Evolutionary conservation across 1,284 basidiomycete species (phyloP).

Genomic region (Ceratobasidium sp.): DNA sequence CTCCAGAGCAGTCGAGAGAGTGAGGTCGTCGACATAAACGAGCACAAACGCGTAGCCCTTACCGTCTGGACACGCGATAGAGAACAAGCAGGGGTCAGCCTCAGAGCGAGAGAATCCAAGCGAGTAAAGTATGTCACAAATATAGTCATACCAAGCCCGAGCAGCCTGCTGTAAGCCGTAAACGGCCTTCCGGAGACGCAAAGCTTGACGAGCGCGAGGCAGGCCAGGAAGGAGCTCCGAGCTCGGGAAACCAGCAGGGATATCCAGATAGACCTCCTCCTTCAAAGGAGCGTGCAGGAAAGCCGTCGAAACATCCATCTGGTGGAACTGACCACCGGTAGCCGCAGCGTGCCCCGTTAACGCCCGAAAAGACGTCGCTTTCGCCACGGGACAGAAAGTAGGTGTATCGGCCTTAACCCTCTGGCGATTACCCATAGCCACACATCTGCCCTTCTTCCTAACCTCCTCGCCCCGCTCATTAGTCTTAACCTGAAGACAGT

Average conservation of each 20-base stretch:
- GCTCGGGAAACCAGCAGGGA: constrained; percentile 13
- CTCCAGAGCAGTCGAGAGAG: constrained; percentile 50
- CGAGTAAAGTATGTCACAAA: constrained; percentile 42
- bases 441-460: constrained; percentile 29
- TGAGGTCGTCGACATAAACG: constrained; percentile 58
- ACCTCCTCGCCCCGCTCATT: constrained; percentile 7
- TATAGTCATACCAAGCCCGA: constrained; percentile 51
- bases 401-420: not conserved
- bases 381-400: constrained; percentile 5
- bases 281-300: constrained; percentile 10
- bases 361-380: constrained; percentile 12
- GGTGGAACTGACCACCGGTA: not conserved
- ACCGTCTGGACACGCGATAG: not conserved
- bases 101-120: constrained; percentile 52
- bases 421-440: constrained; percentile 13
- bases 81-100: constrained; percentile 57
- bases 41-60: constrained; percentile 47
- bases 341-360: not conserved
- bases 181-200: constrained; percentile 46
- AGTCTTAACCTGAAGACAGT: constrained; percentile 18
- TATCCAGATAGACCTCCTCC: constrained; percentile 1
- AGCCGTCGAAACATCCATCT: constrained; percentile 11
- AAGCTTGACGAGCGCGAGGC: not conserved
- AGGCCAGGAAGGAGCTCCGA: not conserved
- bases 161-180: constrained; percentile 54